Percentiles rank a stretch among this genome's conserved stretches.
Conservation (phyloP, 1,139 yeast genomes). For the Debaryomycetaceae sp. region DNA sequence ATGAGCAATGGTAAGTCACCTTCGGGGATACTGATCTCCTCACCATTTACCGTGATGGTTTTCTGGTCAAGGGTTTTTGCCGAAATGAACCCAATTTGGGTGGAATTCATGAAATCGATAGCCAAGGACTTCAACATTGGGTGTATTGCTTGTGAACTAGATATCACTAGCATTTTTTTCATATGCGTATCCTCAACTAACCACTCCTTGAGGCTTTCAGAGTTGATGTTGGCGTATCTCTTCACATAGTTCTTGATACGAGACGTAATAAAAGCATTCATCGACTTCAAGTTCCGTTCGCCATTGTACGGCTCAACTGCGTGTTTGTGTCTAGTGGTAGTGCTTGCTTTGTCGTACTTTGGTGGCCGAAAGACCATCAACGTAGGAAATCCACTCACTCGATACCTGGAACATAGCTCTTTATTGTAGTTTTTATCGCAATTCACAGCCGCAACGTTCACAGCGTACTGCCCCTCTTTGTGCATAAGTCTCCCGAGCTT, state of each 20-base stretch:
- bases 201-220: slow-evolving; percentile 28
- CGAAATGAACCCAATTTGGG: slow-evolving; percentile 28
- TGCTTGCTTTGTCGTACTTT: slow-evolving; percentile 37
- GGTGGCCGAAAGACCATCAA: slow-evolving; percentile 79
- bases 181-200: slow-evolving; percentile 16
- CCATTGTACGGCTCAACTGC: slow-evolving; percentile 69
- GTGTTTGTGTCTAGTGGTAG: slow-evolving; percentile 31
- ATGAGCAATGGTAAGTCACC: slow-evolving; percentile 30
- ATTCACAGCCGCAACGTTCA: slow-evolving; percentile 79
- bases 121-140: slow-evolving; percentile 72
- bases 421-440: slow-evolving; percentile 74
- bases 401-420: slow-evolving; percentile 63
- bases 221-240: slow-evolving; percentile 32
- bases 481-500: slow-evolving; percentile 62
- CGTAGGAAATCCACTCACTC: slow-evolving; percentile 78
- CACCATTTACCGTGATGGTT: slow-evolving; percentile 17
- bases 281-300: slow-evolving; percentile 56
- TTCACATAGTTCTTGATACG: slow-evolving; percentile 73
- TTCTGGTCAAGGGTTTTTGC: slow-evolving; percentile 7
- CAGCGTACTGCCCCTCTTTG: slow-evolving; percentile 47
- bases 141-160: slow-evolving; percentile 48
- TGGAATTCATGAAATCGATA: slow-evolving; percentile 55
- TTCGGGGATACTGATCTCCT: slow-evolving; percentile 18
- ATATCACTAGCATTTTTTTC: slow-evolving; percentile 39
- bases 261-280: slow-evolving; percentile 56